Percentiles rank a stretch among this genome's conserved stretches.
Conservation (phyloP, 2,329 filamentous ascomycete species). For the Waltergamsia citrina region DNA sequence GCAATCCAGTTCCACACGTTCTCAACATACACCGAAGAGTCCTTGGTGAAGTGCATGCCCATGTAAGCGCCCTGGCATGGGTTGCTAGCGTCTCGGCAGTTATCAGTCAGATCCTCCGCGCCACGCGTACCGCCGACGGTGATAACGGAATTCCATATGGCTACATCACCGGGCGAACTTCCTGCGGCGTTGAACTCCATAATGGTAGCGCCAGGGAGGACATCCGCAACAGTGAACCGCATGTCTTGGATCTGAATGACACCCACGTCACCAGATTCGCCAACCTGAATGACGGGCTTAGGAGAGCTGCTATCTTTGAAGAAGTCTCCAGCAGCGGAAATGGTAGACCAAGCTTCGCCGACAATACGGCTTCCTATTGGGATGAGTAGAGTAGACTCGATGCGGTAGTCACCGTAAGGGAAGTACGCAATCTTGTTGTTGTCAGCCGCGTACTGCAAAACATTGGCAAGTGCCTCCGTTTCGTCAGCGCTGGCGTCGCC, state of each 20-base stretch:
- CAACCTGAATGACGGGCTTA: constrained; percentile 38
- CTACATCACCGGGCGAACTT: constrained; percentile 43
- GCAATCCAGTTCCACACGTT: too few relatives aligned
- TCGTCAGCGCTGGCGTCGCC: constrained; percentile 30
- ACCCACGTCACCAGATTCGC: constrained; percentile 36
- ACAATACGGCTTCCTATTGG: constrained; percentile 36
- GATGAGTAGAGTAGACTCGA: constrained; percentile 15
- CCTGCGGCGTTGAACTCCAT: constrained; percentile 41
- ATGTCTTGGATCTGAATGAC: constrained; percentile 41
- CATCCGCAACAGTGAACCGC: constrained; percentile 37
- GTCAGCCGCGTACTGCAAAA: constrained; percentile 7
- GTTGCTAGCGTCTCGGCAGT: constrained; percentile 19
- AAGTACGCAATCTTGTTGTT: constrained; percentile 39
- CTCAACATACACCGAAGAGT: constrained; percentile 18
- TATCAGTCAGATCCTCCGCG: constrained; percentile 24
- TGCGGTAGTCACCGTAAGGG: constrained; percentile 16
- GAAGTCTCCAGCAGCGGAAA: constrained; percentile 32
- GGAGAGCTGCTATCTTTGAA: constrained; percentile 36
- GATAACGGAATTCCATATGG: constrained; percentile 35
- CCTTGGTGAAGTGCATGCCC: constrained; percentile 33
- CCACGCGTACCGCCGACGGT: constrained; percentile 32
- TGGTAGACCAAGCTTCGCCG: constrained; percentile 44
- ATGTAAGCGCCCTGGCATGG: constrained; percentile 50
- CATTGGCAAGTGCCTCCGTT: constrained; percentile 20
- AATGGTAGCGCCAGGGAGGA: constrained; percentile 27